These are phyloP conservation scores for Penicillium angulare DNA, from an alignment of 495 filamentous ascomycete species.

Conservation along the genomic window DNA sequence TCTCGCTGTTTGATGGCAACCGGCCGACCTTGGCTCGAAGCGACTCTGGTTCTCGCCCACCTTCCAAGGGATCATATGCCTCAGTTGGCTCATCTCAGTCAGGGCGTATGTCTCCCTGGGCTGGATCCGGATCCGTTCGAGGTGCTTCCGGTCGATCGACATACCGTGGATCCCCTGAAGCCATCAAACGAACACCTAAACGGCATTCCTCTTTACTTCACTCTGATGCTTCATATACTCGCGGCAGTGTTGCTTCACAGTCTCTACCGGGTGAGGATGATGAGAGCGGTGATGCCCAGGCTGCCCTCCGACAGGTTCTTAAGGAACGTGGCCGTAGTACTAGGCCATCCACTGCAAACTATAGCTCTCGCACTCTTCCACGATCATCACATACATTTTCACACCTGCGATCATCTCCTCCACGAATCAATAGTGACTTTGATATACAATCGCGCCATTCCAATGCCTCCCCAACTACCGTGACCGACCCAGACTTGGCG, in stretches of 20 bases:
- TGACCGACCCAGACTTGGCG: slow-evolving; percentile 63
- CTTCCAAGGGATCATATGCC: slow-evolving; percentile 51
- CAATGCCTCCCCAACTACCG: slow-evolving; percentile 62
- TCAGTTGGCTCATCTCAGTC: slow-evolving; percentile 45
- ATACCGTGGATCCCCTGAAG: slow-evolving; percentile 33
- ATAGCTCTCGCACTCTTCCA: slow-evolving; percentile 26
- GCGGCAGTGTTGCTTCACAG: slow-evolving; percentile 49
- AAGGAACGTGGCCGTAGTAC: slow-evolving; percentile 58
- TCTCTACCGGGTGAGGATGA: slow-evolving; percentile 53
- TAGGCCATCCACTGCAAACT: slow-evolving; percentile 33
- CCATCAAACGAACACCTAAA: slow-evolving; percentile 38
- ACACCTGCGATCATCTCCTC: slow-evolving; percentile 45
- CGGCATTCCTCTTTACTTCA: slow-evolving; percentile 33
- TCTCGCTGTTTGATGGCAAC: slow-evolving; percentile 55
- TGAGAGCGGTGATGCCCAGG: slow-evolving; percentile 52
- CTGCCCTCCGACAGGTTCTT: slow-evolving; percentile 71
- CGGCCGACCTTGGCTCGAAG: slow-evolving; percentile 50
- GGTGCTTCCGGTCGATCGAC: slow-evolving; percentile 26
- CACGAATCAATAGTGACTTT: slow-evolving; percentile 39
- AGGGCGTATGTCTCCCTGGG: slow-evolving; percentile 44
- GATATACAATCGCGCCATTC: slow-evolving; percentile 37
- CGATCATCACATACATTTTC: slow-evolving; percentile 35
- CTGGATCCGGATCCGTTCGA: slow-evolving; percentile 31
- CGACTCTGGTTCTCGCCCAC: slow-evolving; percentile 52
- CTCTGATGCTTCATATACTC: slow-evolving; percentile 36